These are phyloP conservation scores for Hanseniaspora taiwanica DNA, from an alignment of 805 yeast species.

Conservation along the genomic window DNA sequence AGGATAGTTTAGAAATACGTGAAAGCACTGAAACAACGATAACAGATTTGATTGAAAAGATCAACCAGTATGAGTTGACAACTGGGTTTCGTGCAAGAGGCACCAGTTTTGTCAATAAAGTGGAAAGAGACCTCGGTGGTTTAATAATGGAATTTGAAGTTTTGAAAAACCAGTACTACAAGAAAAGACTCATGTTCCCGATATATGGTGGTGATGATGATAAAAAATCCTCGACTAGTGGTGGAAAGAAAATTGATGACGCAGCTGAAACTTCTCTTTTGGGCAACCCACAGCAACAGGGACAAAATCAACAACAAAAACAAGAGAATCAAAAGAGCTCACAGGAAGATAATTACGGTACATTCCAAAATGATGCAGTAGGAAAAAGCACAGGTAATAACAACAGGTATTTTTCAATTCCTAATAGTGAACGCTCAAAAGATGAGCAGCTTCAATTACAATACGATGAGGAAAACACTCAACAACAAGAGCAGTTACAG, in stretches of 20 bases:
- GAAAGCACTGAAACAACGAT: not conserved
- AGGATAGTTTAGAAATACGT: conserved; percentile 26
- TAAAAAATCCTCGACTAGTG: too few relatives aligned
- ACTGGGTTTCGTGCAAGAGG: conserved; percentile 4
- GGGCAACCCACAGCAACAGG: too few relatives aligned
- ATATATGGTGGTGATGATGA: conserved; percentile 5
- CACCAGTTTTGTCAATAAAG: conserved; percentile 1
- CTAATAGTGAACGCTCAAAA: not conserved
- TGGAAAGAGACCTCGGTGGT: conserved; percentile 35
- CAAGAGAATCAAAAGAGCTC: not conserved
- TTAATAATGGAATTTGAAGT: conserved; percentile 33
- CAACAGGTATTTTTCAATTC: not conserved
- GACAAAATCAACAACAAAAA: not conserved
- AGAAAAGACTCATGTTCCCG: conserved; percentile 23
- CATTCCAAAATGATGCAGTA: not conserved
- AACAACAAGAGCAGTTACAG: conserved; percentile 16
- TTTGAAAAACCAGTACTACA: conserved; percentile 35
- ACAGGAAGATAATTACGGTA: too few relatives aligned
- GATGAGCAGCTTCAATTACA: conserved; percentile 30
- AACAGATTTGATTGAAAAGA: conserved; percentile 10
- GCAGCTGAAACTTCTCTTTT: not conserved
- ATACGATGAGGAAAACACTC: conserved; percentile 11
- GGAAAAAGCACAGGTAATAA: not conserved
- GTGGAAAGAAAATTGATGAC: not conserved
- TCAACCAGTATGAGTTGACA: not conserved